Percentiles rank a stretch among this genome's conserved stretches.
Evolutionary conservation across 768 basidiomycete genomes (phyloP).

Genomic region (Collybia nuda): DNA sequence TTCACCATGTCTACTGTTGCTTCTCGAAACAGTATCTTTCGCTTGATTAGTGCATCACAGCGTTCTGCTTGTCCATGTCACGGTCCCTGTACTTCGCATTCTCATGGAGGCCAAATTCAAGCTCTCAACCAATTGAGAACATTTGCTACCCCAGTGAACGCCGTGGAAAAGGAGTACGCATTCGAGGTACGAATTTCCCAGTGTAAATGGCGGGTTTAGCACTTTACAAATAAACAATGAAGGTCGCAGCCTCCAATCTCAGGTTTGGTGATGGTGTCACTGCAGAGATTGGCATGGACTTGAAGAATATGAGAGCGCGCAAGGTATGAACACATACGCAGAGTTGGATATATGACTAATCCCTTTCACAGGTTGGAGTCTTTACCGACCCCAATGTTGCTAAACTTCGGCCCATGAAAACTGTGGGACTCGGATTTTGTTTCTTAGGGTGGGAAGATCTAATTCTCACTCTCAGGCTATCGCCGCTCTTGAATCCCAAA

Average conservation of each 20-base stretch:
- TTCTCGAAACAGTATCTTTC: conserved; percentile 62
- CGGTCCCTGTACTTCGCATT: conserved; percentile 49
- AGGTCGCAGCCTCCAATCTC: conserved; percentile 87
- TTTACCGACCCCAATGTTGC: conserved; percentile 90
- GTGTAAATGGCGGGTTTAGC: background rate
- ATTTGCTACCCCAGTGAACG: conserved; percentile 76
- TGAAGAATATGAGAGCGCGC: conserved; percentile 89
- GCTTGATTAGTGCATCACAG: conserved; percentile 76
- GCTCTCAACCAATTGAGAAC: conserved; percentile 64
- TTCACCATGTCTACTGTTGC: conserved; percentile 42
- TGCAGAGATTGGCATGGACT: conserved; percentile 88
- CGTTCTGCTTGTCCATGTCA: conserved; percentile 81
- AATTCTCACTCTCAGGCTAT: conserved; percentile 50
- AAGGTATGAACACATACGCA: conserved; percentile 49
- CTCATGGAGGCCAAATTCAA: conserved; percentile 41
- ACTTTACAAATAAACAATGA: conserved; percentile 1
- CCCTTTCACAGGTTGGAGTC: conserved; percentile 74
- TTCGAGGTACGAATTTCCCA: conserved; percentile 61
- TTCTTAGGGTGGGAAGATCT: background rate
- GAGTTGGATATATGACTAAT: conserved; percentile 5
- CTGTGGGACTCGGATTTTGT: conserved; percentile 42
- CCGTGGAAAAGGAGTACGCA: conserved; percentile 83
- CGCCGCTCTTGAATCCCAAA: conserved; percentile 75
- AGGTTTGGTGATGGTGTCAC: conserved; percentile 92
- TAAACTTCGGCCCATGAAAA: conserved; percentile 79